Evolutionary conservation across 1,284 basidiomycete genomes (phyloP).

Genomic region (Jaminaea rosea): DNA sequence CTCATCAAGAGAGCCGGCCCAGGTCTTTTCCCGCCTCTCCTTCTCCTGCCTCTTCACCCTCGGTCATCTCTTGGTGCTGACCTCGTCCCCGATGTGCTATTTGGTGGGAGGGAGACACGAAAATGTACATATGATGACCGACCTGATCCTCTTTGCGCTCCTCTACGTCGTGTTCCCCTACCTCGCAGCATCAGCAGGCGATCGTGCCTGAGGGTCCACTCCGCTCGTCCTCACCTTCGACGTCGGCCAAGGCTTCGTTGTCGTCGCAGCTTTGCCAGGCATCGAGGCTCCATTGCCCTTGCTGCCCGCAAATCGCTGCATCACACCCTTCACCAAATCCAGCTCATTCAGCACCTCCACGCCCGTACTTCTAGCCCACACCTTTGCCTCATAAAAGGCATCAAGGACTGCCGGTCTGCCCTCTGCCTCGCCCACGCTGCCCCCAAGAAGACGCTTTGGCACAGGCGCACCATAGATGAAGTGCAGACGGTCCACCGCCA

Average conservation of each 20-base stretch:
- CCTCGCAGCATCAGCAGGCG: no score
- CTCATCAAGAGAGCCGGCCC: no score
- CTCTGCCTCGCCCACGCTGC: slow-evolving; percentile 5
- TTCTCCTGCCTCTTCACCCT: no score
- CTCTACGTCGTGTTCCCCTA: no score
- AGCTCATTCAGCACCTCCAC: slow-evolving; percentile 45
- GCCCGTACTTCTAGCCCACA: slow-evolving; percentile 42
- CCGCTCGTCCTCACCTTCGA: no score
- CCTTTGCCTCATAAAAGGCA: slow-evolving; percentile 16
- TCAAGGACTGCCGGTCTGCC: slow-evolving; percentile 14
- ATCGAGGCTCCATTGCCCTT: not conserved
- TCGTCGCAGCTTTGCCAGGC: not conserved
- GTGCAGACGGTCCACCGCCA: slow-evolving; percentile 41
- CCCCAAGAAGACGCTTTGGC: slow-evolving; percentile 3
- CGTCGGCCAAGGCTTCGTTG: not conserved
- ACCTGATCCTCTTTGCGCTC: no score
- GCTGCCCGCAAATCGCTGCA: slow-evolving; percentile 12
- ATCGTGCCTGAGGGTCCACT: no score
- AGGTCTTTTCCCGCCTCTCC: no score
- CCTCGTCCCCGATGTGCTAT: no score
- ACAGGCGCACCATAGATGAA: slow-evolving; percentile 34
- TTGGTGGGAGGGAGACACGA: no score
- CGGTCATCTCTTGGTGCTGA: no score
- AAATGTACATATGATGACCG: no score
- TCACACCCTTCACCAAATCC: slow-evolving; percentile 29